Evolutionary conservation across 495 filamentous ascomycete genomes (phyloP).

Genomic region (Saxophila tyrrhenica): DNA sequence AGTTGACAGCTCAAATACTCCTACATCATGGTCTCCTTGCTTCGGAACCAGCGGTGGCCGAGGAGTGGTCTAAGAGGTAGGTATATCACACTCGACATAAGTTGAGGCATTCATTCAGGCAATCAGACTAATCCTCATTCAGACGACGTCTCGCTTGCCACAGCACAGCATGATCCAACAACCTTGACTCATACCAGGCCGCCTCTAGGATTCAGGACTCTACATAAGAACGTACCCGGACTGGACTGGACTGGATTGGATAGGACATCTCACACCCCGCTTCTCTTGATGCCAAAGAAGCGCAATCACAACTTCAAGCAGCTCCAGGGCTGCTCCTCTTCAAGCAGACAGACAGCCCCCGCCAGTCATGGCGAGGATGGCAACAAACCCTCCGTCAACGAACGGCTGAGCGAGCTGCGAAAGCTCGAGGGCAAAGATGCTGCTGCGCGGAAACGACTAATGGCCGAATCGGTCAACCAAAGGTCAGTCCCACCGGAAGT

Average conservation of each 20-base stretch:
- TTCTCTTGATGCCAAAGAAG: slow-evolving; percentile 29
- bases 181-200: not conserved
- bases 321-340: slow-evolving; percentile 19
- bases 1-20: not conserved
- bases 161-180: not conserved
- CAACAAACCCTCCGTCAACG: slow-evolving; percentile 26
- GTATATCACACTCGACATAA: not conserved
- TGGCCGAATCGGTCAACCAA: slow-evolving; percentile 23
- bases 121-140: not conserved
- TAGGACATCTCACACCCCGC: not conserved
- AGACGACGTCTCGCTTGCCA: not conserved
- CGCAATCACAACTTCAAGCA: slow-evolving; percentile 21
- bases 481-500: slow-evolving; percentile 45
- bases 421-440: slow-evolving; percentile 25
- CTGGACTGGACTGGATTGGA: not conserved
- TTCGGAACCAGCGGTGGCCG: no score
- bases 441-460: slow-evolving; percentile 19
- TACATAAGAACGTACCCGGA: not conserved
- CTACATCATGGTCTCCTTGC: no score
- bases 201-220: not conserved
- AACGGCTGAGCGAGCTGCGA: slow-evolving; percentile 30
- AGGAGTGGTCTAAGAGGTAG: no score
- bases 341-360: slow-evolving; percentile 1
- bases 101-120: no score
- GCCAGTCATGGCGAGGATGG: slow-evolving; percentile 3